Evolutionary conservation across 768 basidiomycete species (phyloP), one percentile per base, ranked within the genome.

Genomic region (Lyophyllum atratum): DNA sequence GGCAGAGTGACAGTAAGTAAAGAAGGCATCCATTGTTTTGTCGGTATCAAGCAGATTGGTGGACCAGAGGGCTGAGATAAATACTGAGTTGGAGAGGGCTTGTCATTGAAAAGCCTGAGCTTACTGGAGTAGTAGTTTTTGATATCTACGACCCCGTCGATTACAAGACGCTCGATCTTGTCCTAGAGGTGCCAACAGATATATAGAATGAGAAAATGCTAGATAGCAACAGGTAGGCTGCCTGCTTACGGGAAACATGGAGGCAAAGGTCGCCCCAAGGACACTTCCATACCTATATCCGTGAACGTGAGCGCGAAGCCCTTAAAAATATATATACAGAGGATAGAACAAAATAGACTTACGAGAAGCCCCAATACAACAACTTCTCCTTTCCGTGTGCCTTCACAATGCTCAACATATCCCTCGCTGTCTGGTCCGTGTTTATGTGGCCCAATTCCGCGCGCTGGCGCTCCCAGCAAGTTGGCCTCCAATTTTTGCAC

Each of bases 111-210:
- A 19, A 17, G 43, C 29, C 14, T 17, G 24, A 52, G 66, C 37
- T 56, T n/a, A 75, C 77, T 68, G 12, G 68, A 59, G 52, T 73
- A 80, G 54, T 77, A 78, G 46, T 76, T 64, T 28, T 77, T 73
- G 1, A 72, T 62, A 42, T 78, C 76, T 21, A 72, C 68, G n/a
- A 77, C 75, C 19, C 76, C 76, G 45, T 79, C 77, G 21, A 78
- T 68, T 7, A 75, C 64, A 17, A 78, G 10, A 11, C 76, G 71
- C 49, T 71, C 74, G 21, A 77, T 63, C 39, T 74, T 74, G 49
- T 75, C 71, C 73, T 78, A n/a, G n/a, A n/a, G n/a, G n/a, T n/a
- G n/a, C n/a, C n/a, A n/a, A n/a, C n/a, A n/a, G n/a, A n/a, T 39
- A 58, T 29, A 37, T 10, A 9, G n/a, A 33, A 34, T 21, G 4